phyloP scores from a whole-genome alignment of 371 early-diverging fungal genomes.

The Encephalitozoon intestinalis region DNA sequence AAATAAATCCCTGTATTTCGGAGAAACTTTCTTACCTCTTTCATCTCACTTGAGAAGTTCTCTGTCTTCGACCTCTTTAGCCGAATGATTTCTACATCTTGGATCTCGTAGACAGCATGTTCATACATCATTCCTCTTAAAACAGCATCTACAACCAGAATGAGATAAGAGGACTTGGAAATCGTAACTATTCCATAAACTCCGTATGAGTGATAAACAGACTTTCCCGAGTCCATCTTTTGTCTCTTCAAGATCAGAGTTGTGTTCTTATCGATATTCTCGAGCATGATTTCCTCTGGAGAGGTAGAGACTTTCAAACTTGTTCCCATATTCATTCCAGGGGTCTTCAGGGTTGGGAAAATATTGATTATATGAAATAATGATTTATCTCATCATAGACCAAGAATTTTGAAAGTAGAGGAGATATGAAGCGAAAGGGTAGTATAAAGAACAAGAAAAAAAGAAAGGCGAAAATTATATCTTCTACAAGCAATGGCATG shows the following conservation, averaged over 20 bases:
- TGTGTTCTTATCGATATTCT: neutral
- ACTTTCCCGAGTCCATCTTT: neutral
- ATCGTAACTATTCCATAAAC: slow-evolving; percentile 34
- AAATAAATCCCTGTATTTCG: slow-evolving; percentile 44
- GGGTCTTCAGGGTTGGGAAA: neutral
- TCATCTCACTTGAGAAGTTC: neutral
- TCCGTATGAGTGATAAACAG: neutral
- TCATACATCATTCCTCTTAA: slow-evolving; percentile 24
- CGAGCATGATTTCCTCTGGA: neutral
- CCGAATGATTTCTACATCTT: slow-evolving; percentile 27
- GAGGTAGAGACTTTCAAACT: neutral
- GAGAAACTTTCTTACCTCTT: slow-evolving; percentile 35
- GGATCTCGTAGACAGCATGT: slow-evolving; percentile 51
- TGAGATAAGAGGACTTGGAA: slow-evolving; percentile 34
- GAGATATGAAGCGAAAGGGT: too few relatives aligned
- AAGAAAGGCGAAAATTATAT: too few relatives aligned
- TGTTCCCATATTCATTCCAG: neutral
- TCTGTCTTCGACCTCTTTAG: slow-evolving; percentile 1
- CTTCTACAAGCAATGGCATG: too few relatives aligned
- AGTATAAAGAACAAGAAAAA: too few relatives aligned
- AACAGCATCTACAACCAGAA: slow-evolving; percentile 45
- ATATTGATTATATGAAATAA: neutral
- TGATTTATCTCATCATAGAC: too few relatives aligned
- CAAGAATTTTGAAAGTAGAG: too few relatives aligned
- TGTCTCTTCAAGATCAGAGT: neutral